phyloP scores from a whole-genome alignment of 345 rosid species.

The Rubroshorea leprosula region DNA sequence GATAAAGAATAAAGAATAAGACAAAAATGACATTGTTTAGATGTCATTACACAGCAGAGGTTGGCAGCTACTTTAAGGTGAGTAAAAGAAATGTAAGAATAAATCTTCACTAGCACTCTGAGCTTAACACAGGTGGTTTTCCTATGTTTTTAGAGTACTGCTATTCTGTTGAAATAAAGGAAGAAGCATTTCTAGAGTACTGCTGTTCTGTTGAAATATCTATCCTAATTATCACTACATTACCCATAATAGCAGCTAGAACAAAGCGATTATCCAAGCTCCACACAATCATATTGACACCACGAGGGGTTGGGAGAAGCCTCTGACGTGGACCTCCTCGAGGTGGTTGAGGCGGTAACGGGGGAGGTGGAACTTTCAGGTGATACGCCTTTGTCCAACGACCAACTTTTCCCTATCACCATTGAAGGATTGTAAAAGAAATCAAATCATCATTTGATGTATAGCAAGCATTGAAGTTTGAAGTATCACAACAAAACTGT shows the following conservation, averaged over 20 bases:
- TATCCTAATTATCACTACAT: constrained; percentile 16
- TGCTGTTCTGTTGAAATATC: constrained; percentile 13
- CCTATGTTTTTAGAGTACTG: not conserved
- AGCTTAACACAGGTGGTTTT: not conserved
- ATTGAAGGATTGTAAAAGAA: constrained; percentile 6
- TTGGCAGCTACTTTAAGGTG: not conserved
- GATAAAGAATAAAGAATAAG: not conserved
- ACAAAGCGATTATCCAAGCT: constrained; percentile 98
- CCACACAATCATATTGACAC: constrained; percentile 99
- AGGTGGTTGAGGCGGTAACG: constrained; percentile 95
- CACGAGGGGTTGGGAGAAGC: constrained; percentile 95
- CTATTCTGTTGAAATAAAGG: not conserved
- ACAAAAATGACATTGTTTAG: not conserved
- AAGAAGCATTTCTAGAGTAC: not conserved
- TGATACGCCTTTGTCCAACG: constrained; percentile 92
- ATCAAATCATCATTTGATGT: constrained; percentile 2
- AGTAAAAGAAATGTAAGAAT: not conserved
- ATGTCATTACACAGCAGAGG: not conserved
- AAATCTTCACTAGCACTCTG: not conserved
- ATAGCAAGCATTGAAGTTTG: not conserved
- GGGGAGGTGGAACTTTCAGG: constrained; percentile 98
- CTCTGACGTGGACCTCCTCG: constrained; percentile 99
- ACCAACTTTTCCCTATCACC: constrained; percentile 73
- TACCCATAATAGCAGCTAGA: constrained; percentile 99
- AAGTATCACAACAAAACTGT: too few relatives aligned